Base-by-base conservation (phyloP, 208 protist species). In the Crithidia acanthocephali region DNA sequence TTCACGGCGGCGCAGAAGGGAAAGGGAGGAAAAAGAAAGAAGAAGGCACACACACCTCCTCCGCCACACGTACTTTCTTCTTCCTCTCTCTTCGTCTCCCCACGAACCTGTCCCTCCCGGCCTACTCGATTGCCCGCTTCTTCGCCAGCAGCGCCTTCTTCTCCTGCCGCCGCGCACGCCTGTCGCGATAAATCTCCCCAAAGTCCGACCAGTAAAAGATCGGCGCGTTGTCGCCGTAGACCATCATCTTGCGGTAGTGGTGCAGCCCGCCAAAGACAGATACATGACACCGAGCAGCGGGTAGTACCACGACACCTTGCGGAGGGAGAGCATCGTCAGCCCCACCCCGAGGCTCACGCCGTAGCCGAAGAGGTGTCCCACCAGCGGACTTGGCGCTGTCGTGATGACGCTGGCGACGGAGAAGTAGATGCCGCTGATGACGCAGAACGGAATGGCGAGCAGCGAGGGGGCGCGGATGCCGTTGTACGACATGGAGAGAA, bases 181-280 rank as follows among this genome's bases (percentile, higher is more conserved):
- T 42, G 51, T 67, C 83, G 9, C 25, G 79, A 63, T 60, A 80
- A 8, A 81, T 75, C 45, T 91, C 91, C 7, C 66, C 76, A 64
- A 88, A 81, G 69, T 95, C 91, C 5, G 82, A 82, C 86, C 84
- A 92, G 66, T 92, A 85, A 60, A 91, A 92, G 13, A 95, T 79
- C 0, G 91, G 91, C 10, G 91, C 87, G 76, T 95, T 93, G 71
- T 93, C 87, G 32, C 87, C 85, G 76, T 90, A 88, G 59, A 95
- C 68, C 91, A 92, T 95, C 84, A 95, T 86, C 28, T 87, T 81
- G 11, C 88, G 67, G 79, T 95, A 95, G 79, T 95, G 91, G 64
- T 95, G 91, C 37, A 95, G 80, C 10, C 88, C 84, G 37, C 91
- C 91, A 76, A 89, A 95, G 84, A 83, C 28, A 95, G 73, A 66